phyloP scores from a whole-genome alignment of 2,329 filamentous ascomycete species.

The Penicillium sp. region DNA sequence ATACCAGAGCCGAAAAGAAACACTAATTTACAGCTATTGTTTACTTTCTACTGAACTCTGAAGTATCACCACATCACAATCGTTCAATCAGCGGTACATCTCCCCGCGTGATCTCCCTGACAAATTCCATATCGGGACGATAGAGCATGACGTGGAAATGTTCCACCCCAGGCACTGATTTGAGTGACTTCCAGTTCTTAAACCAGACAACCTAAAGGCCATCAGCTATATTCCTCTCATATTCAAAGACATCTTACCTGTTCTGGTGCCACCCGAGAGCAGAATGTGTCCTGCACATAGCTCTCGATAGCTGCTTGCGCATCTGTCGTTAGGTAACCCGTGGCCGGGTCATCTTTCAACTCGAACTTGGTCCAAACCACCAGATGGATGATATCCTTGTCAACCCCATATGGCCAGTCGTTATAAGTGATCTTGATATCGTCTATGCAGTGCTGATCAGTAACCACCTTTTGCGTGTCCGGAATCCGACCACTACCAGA shows the following conservation, averaged over 20 bases:
- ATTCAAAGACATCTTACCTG: constrained; percentile 31
- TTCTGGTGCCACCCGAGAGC: constrained; percentile 41
- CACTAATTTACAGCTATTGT: background rate
- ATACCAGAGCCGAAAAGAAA: background rate
- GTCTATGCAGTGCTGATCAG: constrained; percentile 30
- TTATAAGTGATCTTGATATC: constrained; percentile 77
- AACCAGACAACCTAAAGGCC: constrained; percentile 68
- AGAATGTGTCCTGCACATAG: constrained; percentile 68
- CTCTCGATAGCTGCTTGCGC: constrained; percentile 63
- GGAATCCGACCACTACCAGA: constrained; percentile 1
- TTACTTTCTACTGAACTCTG: background rate
- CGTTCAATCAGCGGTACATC: constrained; percentile 64
- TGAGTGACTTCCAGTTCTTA: constrained; percentile 83
- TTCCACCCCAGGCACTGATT: constrained; percentile 81
- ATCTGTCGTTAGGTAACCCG: constrained; percentile 63
- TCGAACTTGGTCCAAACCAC: constrained; percentile 92
- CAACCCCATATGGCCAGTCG: constrained; percentile 92
- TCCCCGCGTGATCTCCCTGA: constrained; percentile 66
- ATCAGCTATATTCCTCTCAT: constrained; percentile 4
- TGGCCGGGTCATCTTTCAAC: constrained; percentile 63
- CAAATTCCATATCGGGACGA: constrained; percentile 65
- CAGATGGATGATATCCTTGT: constrained; percentile 71
- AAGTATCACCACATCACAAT: constrained; percentile 9
- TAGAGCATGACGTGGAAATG: constrained; percentile 94
- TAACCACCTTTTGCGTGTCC: background rate